These are phyloP conservation scores for Plasmodium knowlesi DNA, from an alignment of 169 alveolate species.

Conservation along the genomic window DNA sequence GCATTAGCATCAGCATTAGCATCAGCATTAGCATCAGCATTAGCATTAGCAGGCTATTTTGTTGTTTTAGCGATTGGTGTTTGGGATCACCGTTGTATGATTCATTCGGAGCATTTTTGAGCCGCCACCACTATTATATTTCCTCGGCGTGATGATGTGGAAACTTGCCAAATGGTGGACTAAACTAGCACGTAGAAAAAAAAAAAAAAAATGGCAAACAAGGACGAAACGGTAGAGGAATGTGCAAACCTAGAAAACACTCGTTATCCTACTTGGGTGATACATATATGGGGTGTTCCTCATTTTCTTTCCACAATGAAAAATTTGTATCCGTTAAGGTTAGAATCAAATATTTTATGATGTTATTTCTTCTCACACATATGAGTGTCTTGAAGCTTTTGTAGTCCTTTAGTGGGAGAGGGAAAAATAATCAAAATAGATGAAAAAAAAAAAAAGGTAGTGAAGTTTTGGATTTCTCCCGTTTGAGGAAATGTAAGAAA, in stretches of 20 bases:
- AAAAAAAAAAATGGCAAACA: not conserved
- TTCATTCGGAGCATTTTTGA: not conserved
- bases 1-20: no score
- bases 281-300: conserved; percentile 52
- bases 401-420: conserved; percentile 39
- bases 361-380: conserved; percentile 59
- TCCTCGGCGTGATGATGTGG: not conserved
- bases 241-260: not conserved
- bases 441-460: not conserved
- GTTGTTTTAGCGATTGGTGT: not conserved
- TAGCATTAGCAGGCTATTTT: not conserved
- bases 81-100: not conserved
- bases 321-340: conserved; percentile 68
- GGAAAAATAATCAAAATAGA: not conserved
- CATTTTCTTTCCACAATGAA: conserved; percentile 65
- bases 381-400: conserved; percentile 61
- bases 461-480: not conserved
- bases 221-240: not conserved
- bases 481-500: not conserved
- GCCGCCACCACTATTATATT: not conserved
- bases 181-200: not conserved
- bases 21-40: no score
- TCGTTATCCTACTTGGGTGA: conserved; percentile 51
- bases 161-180: not conserved
- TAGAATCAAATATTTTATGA: conserved; percentile 46